Evolutionary conservation across 2,329 filamentous ascomycete genomes (phyloP).

Genomic region (Fusarium sp.): DNA sequence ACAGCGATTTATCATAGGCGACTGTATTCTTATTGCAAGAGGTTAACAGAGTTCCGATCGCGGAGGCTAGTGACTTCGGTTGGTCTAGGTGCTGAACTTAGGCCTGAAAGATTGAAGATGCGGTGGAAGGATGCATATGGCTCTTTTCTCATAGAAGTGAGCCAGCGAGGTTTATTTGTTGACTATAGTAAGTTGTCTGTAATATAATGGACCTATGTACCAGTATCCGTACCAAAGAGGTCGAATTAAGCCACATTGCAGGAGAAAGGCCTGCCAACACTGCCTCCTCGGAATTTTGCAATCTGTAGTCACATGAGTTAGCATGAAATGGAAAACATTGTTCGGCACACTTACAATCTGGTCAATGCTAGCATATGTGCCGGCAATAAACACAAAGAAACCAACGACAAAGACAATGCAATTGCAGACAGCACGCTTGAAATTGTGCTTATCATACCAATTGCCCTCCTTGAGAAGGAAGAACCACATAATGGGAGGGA

Average conservation of each 20-base stretch:
- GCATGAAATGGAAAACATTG: rapidly evolving
- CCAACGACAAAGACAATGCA: slow-evolving; percentile 41
- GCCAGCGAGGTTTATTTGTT: background rate
- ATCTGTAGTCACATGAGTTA: slow-evolving; percentile 21
- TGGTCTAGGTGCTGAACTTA: background rate
- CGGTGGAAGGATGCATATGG: no score
- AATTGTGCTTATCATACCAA: slow-evolving; percentile 41
- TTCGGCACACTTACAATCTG: slow-evolving; percentile 40
- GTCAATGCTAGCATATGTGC: slow-evolving; percentile 44
- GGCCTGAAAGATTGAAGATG: background rate
- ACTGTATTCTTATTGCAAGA: rapidly evolving
- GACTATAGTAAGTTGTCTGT: background rate
- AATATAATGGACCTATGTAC: background rate
- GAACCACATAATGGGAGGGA: slow-evolving; percentile 54
- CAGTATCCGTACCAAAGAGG: rapidly evolving
- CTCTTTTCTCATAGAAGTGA: background rate
- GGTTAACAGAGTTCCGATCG: no score
- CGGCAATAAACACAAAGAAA: slow-evolving; percentile 43
- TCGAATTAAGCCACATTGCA: slow-evolving; percentile 4
- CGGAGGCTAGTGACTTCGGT: background rate
- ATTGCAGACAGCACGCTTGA: slow-evolving; percentile 36
- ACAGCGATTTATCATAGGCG: rapidly evolving
- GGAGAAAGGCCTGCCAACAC: slow-evolving; percentile 39
- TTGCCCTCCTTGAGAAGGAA: slow-evolving; percentile 47
- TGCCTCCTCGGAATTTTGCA: slow-evolving; percentile 33